Evolutionary conservation across 164 flowering plant genomes (phyloP).

Genomic region (Liquidambar formosana): DNA sequence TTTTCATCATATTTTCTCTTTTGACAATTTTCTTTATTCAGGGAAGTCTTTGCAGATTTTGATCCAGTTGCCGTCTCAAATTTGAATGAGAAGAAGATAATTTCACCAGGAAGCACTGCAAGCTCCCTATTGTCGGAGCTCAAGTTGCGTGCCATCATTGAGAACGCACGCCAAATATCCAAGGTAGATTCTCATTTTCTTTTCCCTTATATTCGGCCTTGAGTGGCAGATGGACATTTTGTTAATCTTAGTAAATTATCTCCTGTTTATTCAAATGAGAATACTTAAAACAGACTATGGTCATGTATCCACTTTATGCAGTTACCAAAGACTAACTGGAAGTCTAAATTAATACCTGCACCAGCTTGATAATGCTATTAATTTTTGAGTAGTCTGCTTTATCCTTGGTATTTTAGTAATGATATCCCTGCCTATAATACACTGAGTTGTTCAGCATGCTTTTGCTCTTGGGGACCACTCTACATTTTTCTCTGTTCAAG

Average conservation of each 20-base stretch:
- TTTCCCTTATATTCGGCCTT: neutral
- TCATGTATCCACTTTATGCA: neutral
- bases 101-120: conserved; percentile 37
- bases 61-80: conserved; percentile 46
- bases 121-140: conserved; percentile 39
- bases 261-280: neutral
- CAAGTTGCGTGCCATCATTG: conserved; percentile 39
- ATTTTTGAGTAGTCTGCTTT: neutral
- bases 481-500: neutral
- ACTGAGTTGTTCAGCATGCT: neutral
- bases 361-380: neutral
- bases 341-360: neutral
- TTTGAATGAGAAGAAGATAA: conserved; percentile 43
- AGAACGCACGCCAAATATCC: conserved; percentile 39
- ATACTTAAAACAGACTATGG: neutral
- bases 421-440: conserved; percentile 1
- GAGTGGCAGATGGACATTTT: neutral
- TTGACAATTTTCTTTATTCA: conserved; percentile 20
- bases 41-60: conserved; percentile 47
- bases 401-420: conserved; percentile 5
- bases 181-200: conserved; percentile 31
- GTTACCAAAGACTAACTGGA: neutral
- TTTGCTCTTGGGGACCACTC: conserved; percentile 7
- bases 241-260: neutral
- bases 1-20: neutral